Base-by-base conservation (phyloP, 768 basidiomycete genomes). In the Trametes punicea region DNA sequence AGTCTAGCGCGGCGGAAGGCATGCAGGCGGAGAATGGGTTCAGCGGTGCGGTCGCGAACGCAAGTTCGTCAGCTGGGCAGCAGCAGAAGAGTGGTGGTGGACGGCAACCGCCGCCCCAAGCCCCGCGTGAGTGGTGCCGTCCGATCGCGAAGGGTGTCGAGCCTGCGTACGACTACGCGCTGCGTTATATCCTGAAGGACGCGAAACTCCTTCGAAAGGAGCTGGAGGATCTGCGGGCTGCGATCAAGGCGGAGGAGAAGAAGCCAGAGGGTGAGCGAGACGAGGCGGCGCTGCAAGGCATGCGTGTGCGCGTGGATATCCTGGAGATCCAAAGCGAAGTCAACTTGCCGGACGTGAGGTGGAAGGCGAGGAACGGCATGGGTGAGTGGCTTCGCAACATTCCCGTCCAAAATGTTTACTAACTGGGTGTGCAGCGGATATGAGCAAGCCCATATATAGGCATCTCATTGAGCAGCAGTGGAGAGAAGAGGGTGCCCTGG, bases 111-210 rank as follows among this genome's bases (percentile, higher is more conserved):
- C 79, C 78, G 21, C 65, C 77, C 8, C 71, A 73, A 39, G 71
- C 70, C 1, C 85, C 84, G 2, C 75, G 81, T 21, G 69, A 80
- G 69, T 91, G 87, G 86, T 82, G 81, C 45, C 65, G 80, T 15
- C 85, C 89, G 4, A 69, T 91, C 4, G 77, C 75, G 11, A 68
- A 69, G 20, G 87, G 87, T 6, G 78, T 84, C 7, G 70, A 91
- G 25, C 87, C 87, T 2, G 88, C 84, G 4, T 97, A 93, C 65
- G 96, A 98, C 72, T 80, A 88, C 51, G 93, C 95, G 1, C 72
- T 98, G 40, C 75, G 81, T 56, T 75, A 85, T 62, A 81, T 98
- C 54, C 74, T 76, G 27, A 65, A 70, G 15, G 91, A 97, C 73
- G 81, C 85, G 36, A 65, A 71, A 8, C 63, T 60, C 1, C 67